Evolutionary conservation across 306 rosid species (phyloP).

Genomic region (Dalbergia cochinchinensis): DNA sequence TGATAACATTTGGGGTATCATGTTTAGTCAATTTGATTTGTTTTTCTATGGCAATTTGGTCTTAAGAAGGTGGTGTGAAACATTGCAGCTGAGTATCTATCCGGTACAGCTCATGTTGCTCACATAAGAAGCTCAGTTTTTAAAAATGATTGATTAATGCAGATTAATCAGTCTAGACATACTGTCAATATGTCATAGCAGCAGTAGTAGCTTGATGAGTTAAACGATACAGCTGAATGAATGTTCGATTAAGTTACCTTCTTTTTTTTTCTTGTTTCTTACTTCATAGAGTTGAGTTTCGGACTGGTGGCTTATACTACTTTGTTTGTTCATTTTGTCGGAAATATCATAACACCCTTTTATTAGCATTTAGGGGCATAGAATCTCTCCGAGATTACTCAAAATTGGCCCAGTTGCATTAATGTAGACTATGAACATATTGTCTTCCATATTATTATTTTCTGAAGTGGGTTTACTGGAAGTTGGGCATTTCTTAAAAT

Average conservation of each 20-base stretch:
- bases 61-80: conserved; percentile 7
- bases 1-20: conserved; percentile 2
- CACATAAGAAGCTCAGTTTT: conserved; percentile 6
- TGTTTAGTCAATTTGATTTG: not conserved
- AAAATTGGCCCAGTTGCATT: not conserved
- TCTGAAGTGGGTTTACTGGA: conserved; percentile 23
- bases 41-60: conserved; percentile 10
- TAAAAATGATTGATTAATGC: not conserved
- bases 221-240: conserved; percentile 7
- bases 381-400: conserved; percentile 19
- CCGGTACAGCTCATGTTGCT: not conserved
- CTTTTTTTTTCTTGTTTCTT: not conserved
- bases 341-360: conserved; percentile 23
- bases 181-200: conserved; percentile 6
- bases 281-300: not conserved
- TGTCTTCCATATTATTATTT: conserved; percentile 17
- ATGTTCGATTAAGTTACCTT: not conserved
- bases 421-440: conserved; percentile 12
- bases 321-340: not conserved
- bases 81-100: conserved; percentile 9
- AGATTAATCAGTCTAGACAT: too few relatives aligned
- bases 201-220: conserved; percentile 32
- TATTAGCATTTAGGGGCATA: not conserved
- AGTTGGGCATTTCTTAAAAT: conserved; percentile 3
- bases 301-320: not conserved